A percentile compares a stretch with the other conserved stretches of the same genome.
phyloP scores from a whole-genome alignment of 1,284 basidiomycete species.

The Microbotryum saponariae region DNA sequence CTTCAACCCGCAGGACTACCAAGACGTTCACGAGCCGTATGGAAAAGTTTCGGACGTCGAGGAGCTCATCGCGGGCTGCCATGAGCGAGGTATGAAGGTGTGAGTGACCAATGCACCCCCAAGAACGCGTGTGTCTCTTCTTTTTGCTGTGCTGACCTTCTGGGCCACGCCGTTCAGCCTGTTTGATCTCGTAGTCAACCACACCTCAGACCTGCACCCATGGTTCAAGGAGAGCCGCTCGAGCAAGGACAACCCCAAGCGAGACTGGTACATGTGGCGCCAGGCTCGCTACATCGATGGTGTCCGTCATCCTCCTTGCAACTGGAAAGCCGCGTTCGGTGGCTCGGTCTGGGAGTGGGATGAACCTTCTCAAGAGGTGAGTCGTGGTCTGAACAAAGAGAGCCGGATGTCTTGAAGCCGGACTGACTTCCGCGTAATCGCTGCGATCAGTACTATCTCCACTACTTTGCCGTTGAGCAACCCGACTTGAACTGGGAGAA shows the following conservation, averaged over 20 bases:
- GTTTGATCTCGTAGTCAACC: constrained; percentile 75
- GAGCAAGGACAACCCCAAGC: constrained; percentile 53
- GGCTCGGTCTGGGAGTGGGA: constrained; percentile 69
- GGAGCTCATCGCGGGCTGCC: constrained; percentile 52
- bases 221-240: constrained; percentile 65
- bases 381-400: neutral
- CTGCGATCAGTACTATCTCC: constrained; percentile 56
- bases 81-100: constrained; percentile 57
- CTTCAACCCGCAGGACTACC: constrained; percentile 49
- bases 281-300: constrained; percentile 41
- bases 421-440: too few species aligned
- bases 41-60: constrained; percentile 69
- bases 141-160: neutral
- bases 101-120: constrained; percentile 1
- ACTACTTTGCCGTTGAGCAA: constrained; percentile 61
- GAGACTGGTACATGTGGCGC: constrained; percentile 49
- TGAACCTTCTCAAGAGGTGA: constrained; percentile 52
- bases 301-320: constrained; percentile 56
- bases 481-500: constrained; percentile 76
- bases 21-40: constrained; percentile 61
- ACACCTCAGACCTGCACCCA: constrained; percentile 65
- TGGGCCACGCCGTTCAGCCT: constrained; percentile 38
- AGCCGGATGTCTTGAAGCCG: too few species aligned
- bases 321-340: constrained; percentile 64
- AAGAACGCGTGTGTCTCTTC: neutral